Conservation (phyloP, 1,284 basidiomycete species). For the Malassezia furfur region DNA sequence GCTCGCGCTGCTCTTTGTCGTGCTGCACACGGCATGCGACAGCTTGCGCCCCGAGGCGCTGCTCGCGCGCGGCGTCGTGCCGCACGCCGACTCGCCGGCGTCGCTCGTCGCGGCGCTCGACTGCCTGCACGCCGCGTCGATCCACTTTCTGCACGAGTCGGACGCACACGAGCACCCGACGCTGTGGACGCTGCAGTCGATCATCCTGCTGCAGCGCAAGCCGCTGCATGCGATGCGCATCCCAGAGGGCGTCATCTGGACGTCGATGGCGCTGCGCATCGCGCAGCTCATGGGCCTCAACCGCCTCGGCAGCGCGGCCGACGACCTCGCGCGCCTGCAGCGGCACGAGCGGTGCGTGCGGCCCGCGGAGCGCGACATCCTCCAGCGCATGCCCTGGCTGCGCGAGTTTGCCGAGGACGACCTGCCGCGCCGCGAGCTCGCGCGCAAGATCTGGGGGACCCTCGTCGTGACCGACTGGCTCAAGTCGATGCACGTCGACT, state of each 20-base stretch:
- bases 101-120: not conserved
- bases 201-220: not conserved
- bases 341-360: not conserved
- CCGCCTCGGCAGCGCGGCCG: not conserved
- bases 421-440: conserved; percentile 1
- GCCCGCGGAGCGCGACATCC: not conserved
- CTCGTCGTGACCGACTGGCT: conserved; percentile 3
- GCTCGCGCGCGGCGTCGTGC: not conserved
- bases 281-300: conserved; percentile 3
- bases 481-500: not conserved
- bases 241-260: not conserved
- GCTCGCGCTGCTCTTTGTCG: not conserved
- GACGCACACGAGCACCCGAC: not conserved
- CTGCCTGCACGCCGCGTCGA: not conserved
- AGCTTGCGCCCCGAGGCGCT: not conserved
- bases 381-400: not conserved
- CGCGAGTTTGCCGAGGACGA: not conserved
- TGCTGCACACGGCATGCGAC: not conserved
- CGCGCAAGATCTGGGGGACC: not conserved
- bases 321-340: not conserved
- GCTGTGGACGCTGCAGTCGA: conserved; percentile 2
- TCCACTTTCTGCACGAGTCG: not conserved
- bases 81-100: not conserved
- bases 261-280: not conserved
- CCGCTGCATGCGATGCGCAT: not conserved